These are phyloP conservation scores for Syncephalastrum monosporum DNA, from an alignment of 371 early-diverging fungal species.

Conservation along the genomic window DNA sequence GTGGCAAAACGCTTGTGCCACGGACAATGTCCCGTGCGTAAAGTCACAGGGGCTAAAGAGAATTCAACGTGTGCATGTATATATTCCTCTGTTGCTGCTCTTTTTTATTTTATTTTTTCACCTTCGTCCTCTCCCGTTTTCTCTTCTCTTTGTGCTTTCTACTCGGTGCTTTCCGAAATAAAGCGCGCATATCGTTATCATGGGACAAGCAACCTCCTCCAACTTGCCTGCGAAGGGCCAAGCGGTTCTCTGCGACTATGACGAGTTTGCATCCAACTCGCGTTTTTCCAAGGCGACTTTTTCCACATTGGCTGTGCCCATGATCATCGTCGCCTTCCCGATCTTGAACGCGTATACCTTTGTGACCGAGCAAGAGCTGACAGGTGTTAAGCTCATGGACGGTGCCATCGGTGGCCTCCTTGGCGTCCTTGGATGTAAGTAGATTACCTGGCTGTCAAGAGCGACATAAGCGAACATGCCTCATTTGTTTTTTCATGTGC, in stretches of 20 bases:
- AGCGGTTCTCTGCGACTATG: constrained; percentile 27
- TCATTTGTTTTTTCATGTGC: neutral
- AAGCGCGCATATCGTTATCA: constrained; percentile 5
- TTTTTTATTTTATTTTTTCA: neutral
- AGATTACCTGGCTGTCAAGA: neutral
- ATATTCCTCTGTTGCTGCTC: constrained; percentile 1
- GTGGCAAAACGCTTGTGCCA: too few species aligned
- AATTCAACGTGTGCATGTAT: too few species aligned
- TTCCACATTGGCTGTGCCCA: constrained; percentile 45
- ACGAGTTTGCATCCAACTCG: constrained; percentile 31
- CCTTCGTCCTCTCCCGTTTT: neutral
- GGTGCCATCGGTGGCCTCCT: constrained; percentile 46
- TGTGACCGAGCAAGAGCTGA: constrained; percentile 35
- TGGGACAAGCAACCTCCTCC: constrained; percentile 47
- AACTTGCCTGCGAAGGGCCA: constrained; percentile 22
- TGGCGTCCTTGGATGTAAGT: constrained; percentile 48
- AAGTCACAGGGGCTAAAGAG: too few species aligned
- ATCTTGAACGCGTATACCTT: constrained; percentile 44
- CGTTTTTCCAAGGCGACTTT: constrained; percentile 40
- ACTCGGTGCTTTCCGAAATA: neutral
- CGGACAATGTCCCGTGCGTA: too few species aligned
- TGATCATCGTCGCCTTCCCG: constrained; percentile 49
- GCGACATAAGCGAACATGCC: neutral
- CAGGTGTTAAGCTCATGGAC: constrained; percentile 39
- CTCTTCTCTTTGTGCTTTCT: neutral